These are phyloP conservation scores for Candolleomyces eurysporus DNA, from an alignment of 768 basidiomycete genomes.

Conservation along the genomic window DNA sequence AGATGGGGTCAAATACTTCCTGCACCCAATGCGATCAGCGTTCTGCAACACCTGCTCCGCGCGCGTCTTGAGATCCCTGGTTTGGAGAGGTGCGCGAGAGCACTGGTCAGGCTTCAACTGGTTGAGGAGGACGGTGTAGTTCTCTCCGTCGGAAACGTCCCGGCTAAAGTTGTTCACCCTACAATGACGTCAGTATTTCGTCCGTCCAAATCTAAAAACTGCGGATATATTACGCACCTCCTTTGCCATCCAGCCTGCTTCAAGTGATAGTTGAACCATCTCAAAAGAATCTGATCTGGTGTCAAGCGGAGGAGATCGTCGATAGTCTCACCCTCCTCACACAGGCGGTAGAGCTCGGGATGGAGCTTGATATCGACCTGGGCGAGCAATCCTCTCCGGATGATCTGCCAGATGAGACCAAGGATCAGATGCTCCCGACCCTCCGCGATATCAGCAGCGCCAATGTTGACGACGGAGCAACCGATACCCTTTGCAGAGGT, in stretches of 20 bases:
- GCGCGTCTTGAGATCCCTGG: conserved; percentile 73
- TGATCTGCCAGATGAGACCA: conserved; percentile 98
- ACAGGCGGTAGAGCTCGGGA: conserved; percentile 92
- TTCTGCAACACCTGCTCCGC: conserved; percentile 96
- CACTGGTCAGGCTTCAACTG: conserved; percentile 95
- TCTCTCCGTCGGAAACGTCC: conserved; percentile 96
- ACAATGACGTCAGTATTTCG: conserved; percentile 12
- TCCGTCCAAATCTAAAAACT: not conserved
- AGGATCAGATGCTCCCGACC: conserved; percentile 96
- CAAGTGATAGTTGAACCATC: conserved; percentile 99
- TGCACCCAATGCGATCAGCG: conserved; percentile 89
- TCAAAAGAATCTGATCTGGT: conserved; percentile 94
- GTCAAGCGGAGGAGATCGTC: conserved; percentile 93
- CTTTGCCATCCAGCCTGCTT: conserved; percentile 92
- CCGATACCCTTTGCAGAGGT: conserved; percentile 97
- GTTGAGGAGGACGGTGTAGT: conserved; percentile 94
- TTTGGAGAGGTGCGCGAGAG: conserved; percentile 87
- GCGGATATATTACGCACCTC: conserved; percentile 43
- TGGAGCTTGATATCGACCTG: conserved; percentile 99
- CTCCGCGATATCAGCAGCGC: conserved; percentile 87
- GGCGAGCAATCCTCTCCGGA: conserved; percentile 85
- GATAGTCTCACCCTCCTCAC: conserved; percentile 96
- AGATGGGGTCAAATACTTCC: conserved; percentile 92
- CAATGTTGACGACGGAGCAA: conserved; percentile 98
- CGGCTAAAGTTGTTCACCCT: conserved; percentile 98